Percentiles rank a stretch among this genome's conserved stretches.
Conservation (phyloP, 2,329 filamentous ascomycete species). For the Calonectria hongkongensis region DNA sequence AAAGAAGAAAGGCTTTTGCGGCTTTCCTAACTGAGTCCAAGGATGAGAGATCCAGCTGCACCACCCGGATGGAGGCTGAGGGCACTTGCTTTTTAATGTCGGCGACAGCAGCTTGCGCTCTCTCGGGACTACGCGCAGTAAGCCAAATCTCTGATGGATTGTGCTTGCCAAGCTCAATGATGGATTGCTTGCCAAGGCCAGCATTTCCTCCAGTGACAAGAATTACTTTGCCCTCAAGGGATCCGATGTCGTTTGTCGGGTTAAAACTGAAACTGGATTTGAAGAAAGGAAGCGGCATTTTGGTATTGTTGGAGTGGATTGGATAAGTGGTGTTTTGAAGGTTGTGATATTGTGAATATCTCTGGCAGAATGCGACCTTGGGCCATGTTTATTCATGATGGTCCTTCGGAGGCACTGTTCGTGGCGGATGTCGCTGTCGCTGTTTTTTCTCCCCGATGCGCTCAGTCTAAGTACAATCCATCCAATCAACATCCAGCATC, state of each 20-base stretch:
- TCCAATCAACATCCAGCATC: not conserved
- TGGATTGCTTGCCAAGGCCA: conserved; percentile 21
- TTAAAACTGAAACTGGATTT: conserved; percentile 13
- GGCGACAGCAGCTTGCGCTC: conserved; percentile 1
- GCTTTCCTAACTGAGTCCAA: conserved; percentile 43
- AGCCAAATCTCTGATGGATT: conserved; percentile 27
- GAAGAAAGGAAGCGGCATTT: conserved; percentile 4
- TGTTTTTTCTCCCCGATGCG: conserved; percentile 5
- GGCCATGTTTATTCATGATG: not conserved
- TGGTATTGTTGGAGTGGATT: conserved; percentile 1
- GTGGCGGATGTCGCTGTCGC: not conserved
- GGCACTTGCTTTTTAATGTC: conserved; percentile 4
- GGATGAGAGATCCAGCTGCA: conserved; percentile 38
- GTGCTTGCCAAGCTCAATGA: conserved; percentile 10
- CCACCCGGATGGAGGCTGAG: not conserved
- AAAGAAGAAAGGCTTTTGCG: conserved; percentile 35
- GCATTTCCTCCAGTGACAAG: conserved; percentile 28
- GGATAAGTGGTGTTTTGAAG: not conserved
- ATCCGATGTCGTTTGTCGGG: conserved; percentile 26
- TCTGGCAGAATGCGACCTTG: not conserved
- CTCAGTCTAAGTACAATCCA: not conserved
- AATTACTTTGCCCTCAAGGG: conserved; percentile 23
- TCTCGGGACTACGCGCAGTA: not conserved
- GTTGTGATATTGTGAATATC: not conserved
- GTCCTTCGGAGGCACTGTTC: not conserved